Conservation (phyloP, 306 rosid species). For the Cucurbita maxima region DNA sequence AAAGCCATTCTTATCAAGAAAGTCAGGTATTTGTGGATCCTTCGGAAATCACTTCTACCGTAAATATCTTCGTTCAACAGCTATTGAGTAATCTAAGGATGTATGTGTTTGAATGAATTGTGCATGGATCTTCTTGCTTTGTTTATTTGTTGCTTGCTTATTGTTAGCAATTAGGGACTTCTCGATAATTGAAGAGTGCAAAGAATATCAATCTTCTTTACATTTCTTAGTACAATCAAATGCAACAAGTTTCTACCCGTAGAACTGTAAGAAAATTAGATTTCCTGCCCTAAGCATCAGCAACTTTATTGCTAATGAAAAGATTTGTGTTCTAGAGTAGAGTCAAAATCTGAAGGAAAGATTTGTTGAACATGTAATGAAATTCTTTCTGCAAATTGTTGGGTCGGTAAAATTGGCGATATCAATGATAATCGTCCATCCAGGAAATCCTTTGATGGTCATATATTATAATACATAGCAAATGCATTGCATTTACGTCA, state of each 20-base stretch:
- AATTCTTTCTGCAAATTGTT: not conserved
- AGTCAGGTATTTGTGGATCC: slow-evolving; percentile 42
- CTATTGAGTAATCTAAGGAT: not conserved
- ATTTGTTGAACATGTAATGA: not conserved
- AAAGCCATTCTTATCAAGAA: slow-evolving; percentile 57
- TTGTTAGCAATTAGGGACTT: not conserved
- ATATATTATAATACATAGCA: too few species aligned
- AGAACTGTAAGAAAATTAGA: not conserved
- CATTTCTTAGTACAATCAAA: not conserved
- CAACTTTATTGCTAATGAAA: not conserved
- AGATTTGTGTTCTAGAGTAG: not conserved
- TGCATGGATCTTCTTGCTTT: not conserved
- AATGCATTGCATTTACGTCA: too few species aligned
- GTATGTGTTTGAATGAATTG: not conserved
- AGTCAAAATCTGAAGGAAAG: not conserved
- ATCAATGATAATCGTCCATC: too few species aligned
- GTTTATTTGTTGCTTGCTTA: not conserved
- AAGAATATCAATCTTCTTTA: not conserved
- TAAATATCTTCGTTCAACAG: not conserved
- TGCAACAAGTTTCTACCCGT: not conserved
- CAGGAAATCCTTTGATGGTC: not conserved
- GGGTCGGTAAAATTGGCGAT: too few species aligned
- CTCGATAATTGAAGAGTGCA: not conserved
- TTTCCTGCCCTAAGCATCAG: not conserved
- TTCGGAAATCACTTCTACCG: not conserved